A percentile compares a stretch with the other conserved stretches of the same genome.
phyloP scores from a whole-genome alignment of 805 yeast genomes.

The Wickerhamiella cacticola region DNA sequence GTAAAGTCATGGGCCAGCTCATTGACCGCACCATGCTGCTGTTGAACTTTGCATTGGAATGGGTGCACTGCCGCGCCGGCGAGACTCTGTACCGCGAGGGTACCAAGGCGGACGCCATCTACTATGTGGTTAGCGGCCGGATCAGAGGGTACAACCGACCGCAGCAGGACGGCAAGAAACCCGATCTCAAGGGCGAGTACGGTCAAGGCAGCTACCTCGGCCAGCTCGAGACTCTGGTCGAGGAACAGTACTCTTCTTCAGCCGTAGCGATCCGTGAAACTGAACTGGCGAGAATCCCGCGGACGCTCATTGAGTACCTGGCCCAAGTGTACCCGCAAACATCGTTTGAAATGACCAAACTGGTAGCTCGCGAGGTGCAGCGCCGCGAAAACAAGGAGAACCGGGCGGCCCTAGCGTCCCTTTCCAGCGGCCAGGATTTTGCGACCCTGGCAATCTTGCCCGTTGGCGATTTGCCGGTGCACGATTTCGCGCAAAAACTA shows the following conservation, averaged over 20 bases:
- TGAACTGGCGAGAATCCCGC: constrained; percentile 85
- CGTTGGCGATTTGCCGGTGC: constrained; percentile 66
- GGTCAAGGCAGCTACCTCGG: constrained; percentile 95
- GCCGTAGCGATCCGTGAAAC: constrained; percentile 79
- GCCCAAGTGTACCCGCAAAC: constrained; percentile 79
- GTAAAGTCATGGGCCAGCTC: constrained; percentile 55
- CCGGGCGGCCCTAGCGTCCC: not conserved
- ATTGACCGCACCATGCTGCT: constrained; percentile 30
- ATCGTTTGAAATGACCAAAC: constrained; percentile 77
- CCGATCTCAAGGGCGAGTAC: constrained; percentile 51
- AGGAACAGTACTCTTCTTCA: constrained; percentile 56
- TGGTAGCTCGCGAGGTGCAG: constrained; percentile 48
- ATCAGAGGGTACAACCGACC: constrained; percentile 43
- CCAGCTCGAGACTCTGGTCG: constrained; percentile 79
- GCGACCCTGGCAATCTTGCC: constrained; percentile 82
- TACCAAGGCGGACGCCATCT: constrained; percentile 81
- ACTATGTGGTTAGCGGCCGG: constrained; percentile 79
- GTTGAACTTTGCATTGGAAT: constrained; percentile 84
- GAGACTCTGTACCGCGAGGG: constrained; percentile 68
- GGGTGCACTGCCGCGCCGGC: constrained; percentile 89
- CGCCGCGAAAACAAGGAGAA: constrained; percentile 4
- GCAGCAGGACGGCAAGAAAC: constrained; percentile 10
- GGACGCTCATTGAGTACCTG: constrained; percentile 73
- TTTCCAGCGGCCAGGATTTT: constrained; percentile 38
- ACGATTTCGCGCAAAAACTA: constrained; percentile 67